Base-by-base conservation (phyloP, 192 early-diverging fungal genomes). In the Coemansia sp. region DNA sequence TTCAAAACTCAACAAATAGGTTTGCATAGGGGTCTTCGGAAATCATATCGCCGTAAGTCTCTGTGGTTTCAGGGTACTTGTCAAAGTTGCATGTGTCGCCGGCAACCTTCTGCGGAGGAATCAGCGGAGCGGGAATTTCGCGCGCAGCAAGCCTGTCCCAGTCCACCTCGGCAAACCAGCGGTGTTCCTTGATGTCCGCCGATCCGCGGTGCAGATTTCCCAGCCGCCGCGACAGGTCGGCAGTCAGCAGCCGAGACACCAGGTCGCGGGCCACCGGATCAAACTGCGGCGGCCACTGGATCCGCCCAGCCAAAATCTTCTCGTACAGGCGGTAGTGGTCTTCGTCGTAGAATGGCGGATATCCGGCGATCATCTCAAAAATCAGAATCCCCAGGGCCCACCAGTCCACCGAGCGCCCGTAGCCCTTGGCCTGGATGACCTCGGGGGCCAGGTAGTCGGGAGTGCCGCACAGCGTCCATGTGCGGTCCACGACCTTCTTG, bases 81-180 rank as follows among this genome's bases (percentile, higher is more conserved):
- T 96, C 94, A 84, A 96, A 98, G 78, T 98, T 90, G 64, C 86
- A 89, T 11, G 94, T 85, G 59, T 98, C 96, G 36, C 93, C 93
- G 9, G 89, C 87, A 38, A 88, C 84, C 49, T 72, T 74, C 36
- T 93, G 74, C 26, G 84, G 84, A 17, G 96, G 96, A 37, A 90
- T 78, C 68, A 94, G 93, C 12, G 94, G 94, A 17, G 93, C 86
- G 42, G 86, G 83, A 54, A 93, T 85, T 56, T 90, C 81, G 43
- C 85, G 66, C 12, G 75, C 75, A 18, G 81, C 77, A 45, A 98
- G 77, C 43, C 80, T 80, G 56, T 86, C 83, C 91, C 92, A 98
- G 64, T 98, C 92, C 8, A 96, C 83, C 11, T 90, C 93, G 34
- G 88, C 86, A 65, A 98, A 96, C 96, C 96, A 98, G 55, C 81